These are phyloP conservation scores for Ustilago trichophora DNA, from an alignment of 1,284 basidiomycete genomes.

Conservation along the genomic window DNA sequence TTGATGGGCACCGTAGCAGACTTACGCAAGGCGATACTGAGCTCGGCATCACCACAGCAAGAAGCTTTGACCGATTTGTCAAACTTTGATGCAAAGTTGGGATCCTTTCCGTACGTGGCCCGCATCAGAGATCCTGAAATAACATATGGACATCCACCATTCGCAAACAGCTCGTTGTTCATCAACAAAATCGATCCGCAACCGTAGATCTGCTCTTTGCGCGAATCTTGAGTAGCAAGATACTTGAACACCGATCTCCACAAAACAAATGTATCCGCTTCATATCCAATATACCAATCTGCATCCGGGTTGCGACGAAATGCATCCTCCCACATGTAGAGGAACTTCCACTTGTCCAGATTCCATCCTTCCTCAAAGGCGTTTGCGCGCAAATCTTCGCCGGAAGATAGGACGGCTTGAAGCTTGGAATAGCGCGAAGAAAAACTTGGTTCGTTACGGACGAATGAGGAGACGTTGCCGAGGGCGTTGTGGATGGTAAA, in stretches of 20 bases:
- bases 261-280: slow-evolving; percentile 31
- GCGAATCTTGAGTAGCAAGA: slow-evolving; percentile 8
- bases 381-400: background rate
- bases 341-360: slow-evolving; percentile 38
- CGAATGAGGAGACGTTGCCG: slow-evolving; percentile 24
- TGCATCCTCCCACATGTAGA: slow-evolving; percentile 44
- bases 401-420: slow-evolving; percentile 1
- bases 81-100: slow-evolving; percentile 14
- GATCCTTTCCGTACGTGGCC: slow-evolving; percentile 19
- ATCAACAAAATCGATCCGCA: slow-evolving; percentile 10
- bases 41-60: slow-evolving; percentile 42
- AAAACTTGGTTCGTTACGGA: slow-evolving; percentile 7
- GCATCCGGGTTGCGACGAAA: slow-evolving; percentile 12
- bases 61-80: slow-evolving; percentile 13
- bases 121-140: slow-evolving; percentile 38
- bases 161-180: slow-evolving; percentile 28
- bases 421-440: slow-evolving; percentile 15
- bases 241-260: slow-evolving; percentile 34
- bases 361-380: slow-evolving; percentile 20
- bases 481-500: slow-evolving; percentile 26
- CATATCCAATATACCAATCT: slow-evolving; percentile 44
- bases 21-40: slow-evolving; percentile 26
- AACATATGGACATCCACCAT: slow-evolving; percentile 32
- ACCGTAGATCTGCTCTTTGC: slow-evolving; percentile 20
- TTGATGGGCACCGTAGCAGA: slow-evolving; percentile 8